phyloP scores from a whole-genome alignment of 2,329 filamentous ascomycete genomes.

The Aspergillus sclerotialis region DNA sequence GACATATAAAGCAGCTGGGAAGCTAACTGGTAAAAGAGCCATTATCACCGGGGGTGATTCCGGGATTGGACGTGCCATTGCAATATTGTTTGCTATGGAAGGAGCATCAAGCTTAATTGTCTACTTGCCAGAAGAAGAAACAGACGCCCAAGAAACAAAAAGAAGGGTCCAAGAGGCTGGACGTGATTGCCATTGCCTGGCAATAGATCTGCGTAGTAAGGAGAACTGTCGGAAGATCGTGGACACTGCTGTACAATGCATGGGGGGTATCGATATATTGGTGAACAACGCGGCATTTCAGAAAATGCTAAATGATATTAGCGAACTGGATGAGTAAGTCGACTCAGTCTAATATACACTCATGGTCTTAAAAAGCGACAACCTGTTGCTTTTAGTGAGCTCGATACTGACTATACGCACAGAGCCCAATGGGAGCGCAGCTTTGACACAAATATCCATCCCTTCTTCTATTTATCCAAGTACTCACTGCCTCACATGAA shows the following conservation, averaged over 20 bases:
- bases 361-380: not conserved
- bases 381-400: too few relatives aligned
- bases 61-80: conserved; percentile 69
- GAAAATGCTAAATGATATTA: conserved; percentile 66
- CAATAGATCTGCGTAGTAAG: conserved; percentile 57
- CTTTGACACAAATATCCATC: conserved; percentile 77
- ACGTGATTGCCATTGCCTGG: conserved; percentile 55
- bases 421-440: conserved; percentile 73
- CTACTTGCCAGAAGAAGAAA: conserved; percentile 68
- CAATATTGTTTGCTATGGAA: conserved; percentile 74
- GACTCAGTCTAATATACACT: not conserved
- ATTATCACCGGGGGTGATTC: conserved; percentile 76
- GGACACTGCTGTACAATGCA: conserved; percentile 56
- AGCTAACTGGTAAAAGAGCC: conserved; percentile 67
- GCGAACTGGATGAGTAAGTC: conserved; percentile 60
- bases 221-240: conserved; percentile 65
- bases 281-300: conserved; percentile 66
- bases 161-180: conserved; percentile 61
- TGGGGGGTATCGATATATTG: conserved; percentile 64
- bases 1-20: conserved; percentile 67
- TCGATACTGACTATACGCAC: not conserved
- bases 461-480: conserved; percentile 74
- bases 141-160: conserved; percentile 70
- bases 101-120: conserved; percentile 67
- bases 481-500: conserved; percentile 69